Percentiles rank a stretch among this genome's conserved stretches.
Conservation (phyloP, 225 moss, liverwort and hornwort species). For the Pseudisothecium myosuroides region DNA sequence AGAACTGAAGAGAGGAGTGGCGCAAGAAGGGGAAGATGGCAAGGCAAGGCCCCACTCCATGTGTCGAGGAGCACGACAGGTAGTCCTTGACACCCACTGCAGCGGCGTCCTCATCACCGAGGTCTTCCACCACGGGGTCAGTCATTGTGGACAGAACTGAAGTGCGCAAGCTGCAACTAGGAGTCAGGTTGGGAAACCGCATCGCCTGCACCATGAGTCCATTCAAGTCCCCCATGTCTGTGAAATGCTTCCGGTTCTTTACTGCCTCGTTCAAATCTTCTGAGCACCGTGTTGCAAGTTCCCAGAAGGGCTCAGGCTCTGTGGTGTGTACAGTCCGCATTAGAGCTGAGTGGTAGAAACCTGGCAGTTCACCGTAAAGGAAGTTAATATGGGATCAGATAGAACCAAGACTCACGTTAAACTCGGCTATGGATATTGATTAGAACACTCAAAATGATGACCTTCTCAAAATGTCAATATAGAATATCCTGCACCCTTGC, state of each 20-base stretch:
- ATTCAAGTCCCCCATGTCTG: slow-evolving; percentile 68
- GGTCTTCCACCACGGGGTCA: slow-evolving; percentile 39
- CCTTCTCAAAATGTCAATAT: neutral
- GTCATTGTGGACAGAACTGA: slow-evolving; percentile 26
- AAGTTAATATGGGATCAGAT: neutral
- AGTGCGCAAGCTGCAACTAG: slow-evolving; percentile 44
- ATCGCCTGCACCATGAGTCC: slow-evolving; percentile 64
- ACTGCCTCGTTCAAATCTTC: slow-evolving; percentile 34
- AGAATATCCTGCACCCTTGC: neutral
- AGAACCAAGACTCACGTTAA: neutral
- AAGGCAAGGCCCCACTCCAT: slow-evolving; percentile 73
- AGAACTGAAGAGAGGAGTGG: slow-evolving; percentile 36
- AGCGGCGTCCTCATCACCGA: slow-evolving; percentile 7
- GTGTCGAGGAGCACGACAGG: slow-evolving; percentile 35
- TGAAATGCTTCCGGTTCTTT: slow-evolving; percentile 58
- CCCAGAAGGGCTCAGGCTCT: slow-evolving; percentile 57
- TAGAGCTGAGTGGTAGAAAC: slow-evolving; percentile 69
- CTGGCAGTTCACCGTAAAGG: slow-evolving; percentile 7
- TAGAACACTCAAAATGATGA: neutral
- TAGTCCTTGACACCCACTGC: slow-evolving; percentile 44
- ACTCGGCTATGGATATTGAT: neutral
- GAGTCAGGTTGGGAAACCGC: slow-evolving; percentile 52
- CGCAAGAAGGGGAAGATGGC: slow-evolving; percentile 52
- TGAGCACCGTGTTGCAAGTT: slow-evolving; percentile 39
- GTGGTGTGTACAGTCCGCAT: slow-evolving; percentile 37